Percentiles rank a stretch among this genome's conserved stretches.
Evolutionary conservation across 1,139 yeast genomes (phyloP).

Genomic region (Taphrina betulina): DNA sequence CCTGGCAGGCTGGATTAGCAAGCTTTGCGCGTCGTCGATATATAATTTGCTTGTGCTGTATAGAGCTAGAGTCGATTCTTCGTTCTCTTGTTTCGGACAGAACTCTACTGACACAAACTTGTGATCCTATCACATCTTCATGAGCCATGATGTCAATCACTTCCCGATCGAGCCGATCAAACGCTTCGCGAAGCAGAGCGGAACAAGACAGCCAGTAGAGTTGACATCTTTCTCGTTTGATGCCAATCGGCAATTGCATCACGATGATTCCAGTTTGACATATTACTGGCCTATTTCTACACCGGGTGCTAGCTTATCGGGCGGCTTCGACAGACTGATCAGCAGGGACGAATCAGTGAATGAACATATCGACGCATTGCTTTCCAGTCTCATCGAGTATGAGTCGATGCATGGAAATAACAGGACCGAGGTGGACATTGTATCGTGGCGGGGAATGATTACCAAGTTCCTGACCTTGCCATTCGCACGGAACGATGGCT

Average conservation of each 20-base stretch:
- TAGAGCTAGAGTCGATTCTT: no score
- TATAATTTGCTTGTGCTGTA: no score
- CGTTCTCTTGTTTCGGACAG: no score
- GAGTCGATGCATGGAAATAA: constrained; percentile 57
- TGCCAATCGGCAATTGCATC: constrained; percentile 51
- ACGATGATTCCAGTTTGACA: constrained; percentile 51
- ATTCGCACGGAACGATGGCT: constrained; percentile 55
- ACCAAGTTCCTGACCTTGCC: constrained; percentile 64
- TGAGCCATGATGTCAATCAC: constrained; percentile 5
- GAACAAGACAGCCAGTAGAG: constrained; percentile 60
- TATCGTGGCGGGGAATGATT: constrained; percentile 84
- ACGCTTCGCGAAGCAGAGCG: constrained; percentile 18
- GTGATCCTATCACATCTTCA: no score
- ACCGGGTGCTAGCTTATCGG: constrained; percentile 52
- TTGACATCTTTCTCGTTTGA: constrained; percentile 60
- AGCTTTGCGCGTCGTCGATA: no score
- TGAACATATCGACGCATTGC: constrained; percentile 59
- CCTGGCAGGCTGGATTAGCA: no score
- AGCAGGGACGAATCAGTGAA: constrained; percentile 55
- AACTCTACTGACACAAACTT: no score
- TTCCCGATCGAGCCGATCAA: constrained; percentile 17
- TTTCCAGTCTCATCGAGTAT: constrained; percentile 55
- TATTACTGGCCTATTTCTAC: constrained; percentile 33
- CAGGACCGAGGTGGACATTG: constrained; percentile 50
- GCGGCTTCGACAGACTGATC: constrained; percentile 62